Evolutionary conservation across 2,329 filamentous ascomycete genomes (phyloP).

Genomic region (Cephalotrichum gorgonifer): DNA sequence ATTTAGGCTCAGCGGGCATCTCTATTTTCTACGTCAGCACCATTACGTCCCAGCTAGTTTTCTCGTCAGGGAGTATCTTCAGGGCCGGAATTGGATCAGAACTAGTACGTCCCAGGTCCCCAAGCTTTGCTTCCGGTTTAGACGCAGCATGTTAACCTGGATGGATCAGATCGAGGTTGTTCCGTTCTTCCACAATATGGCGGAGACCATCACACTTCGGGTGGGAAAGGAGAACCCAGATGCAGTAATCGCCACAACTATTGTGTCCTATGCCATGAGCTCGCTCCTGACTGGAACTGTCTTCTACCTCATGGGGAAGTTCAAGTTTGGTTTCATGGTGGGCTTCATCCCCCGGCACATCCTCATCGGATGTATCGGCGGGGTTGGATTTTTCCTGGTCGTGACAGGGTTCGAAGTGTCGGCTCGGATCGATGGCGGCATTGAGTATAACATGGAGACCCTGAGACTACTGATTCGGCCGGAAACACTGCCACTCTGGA

Average conservation of each 20-base stretch:
- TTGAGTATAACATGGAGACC: slow-evolving; percentile 72
- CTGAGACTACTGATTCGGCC: slow-evolving; percentile 61
- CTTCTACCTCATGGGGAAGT: slow-evolving; percentile 83
- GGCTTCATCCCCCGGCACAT: slow-evolving; percentile 97
- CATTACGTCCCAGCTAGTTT: slow-evolving; percentile 84
- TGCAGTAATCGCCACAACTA: slow-evolving; percentile 86
- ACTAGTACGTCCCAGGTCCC: slow-evolving; percentile 50
- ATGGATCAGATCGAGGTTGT: slow-evolving; percentile 75
- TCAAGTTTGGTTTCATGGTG: slow-evolving; percentile 81
- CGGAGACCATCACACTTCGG: slow-evolving; percentile 67
- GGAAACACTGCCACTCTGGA: slow-evolving; percentile 75
- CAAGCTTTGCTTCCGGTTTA: not conserved
- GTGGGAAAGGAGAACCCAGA: slow-evolving; percentile 75
- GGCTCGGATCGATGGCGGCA: slow-evolving; percentile 72
- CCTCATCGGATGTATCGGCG: slow-evolving; percentile 91
- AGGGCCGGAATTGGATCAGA: slow-evolving; percentile 88
- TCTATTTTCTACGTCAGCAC: slow-evolving; percentile 99
- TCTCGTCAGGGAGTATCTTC: slow-evolving; percentile 80
- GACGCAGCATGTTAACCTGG: not conserved
- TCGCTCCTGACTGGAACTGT: slow-evolving; percentile 84
- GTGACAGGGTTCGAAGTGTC: slow-evolving; percentile 91
- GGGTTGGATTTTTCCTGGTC: slow-evolving; percentile 90
- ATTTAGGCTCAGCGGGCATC: slow-evolving; percentile 84
- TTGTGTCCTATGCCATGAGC: slow-evolving; percentile 81
- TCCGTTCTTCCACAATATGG: slow-evolving; percentile 98